phyloP scores from a whole-genome alignment of 139 green algal species.

The Gonium pectorale region DNA sequence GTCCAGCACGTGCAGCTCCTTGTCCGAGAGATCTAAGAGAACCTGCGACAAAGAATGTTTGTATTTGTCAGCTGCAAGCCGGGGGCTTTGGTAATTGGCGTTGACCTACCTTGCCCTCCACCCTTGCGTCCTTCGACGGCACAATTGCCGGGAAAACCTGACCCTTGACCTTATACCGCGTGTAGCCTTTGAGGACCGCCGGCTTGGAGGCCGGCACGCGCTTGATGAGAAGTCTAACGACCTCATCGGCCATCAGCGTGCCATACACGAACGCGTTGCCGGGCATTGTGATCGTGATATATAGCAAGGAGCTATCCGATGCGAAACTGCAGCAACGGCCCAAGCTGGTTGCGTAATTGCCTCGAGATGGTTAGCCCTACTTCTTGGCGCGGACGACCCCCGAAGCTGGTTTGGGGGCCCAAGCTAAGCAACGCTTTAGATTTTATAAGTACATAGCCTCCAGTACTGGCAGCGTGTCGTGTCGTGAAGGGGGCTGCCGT shows the following conservation, averaged over 20 bases:
- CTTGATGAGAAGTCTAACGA: conserved; percentile 68
- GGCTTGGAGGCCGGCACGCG: conserved; percentile 53
- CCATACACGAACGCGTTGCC: conserved; percentile 46
- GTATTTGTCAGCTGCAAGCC: neutral
- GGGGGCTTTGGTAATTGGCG: no score
- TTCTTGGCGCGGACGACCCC: no score
- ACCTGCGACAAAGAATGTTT: conserved; percentile 53
- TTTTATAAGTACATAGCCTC: no score
- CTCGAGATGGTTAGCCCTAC: no score
- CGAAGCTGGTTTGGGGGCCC: no score
- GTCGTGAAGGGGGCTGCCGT: no score
- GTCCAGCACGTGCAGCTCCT: conserved; percentile 78
- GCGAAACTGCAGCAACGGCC: no score
- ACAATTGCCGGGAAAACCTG: conserved; percentile 77
- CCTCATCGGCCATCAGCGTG: conserved; percentile 61
- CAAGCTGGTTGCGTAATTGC: no score
- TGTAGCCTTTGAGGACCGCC: conserved; percentile 70
- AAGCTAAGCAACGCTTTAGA: no score
- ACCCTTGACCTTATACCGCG: conserved; percentile 66
- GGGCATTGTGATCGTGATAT: conserved; percentile 2
- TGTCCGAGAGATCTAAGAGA: conserved; percentile 63
- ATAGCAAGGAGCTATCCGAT: no score
- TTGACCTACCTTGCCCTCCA: conserved; percentile 58
- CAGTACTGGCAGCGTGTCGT: no score
- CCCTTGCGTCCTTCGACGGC: conserved; percentile 22